A percentile compares a stretch with the other conserved stretches of the same genome.
Conservation (phyloP, 768 basidiomycete species). For the Mycena olivaceomarginata region DNA sequence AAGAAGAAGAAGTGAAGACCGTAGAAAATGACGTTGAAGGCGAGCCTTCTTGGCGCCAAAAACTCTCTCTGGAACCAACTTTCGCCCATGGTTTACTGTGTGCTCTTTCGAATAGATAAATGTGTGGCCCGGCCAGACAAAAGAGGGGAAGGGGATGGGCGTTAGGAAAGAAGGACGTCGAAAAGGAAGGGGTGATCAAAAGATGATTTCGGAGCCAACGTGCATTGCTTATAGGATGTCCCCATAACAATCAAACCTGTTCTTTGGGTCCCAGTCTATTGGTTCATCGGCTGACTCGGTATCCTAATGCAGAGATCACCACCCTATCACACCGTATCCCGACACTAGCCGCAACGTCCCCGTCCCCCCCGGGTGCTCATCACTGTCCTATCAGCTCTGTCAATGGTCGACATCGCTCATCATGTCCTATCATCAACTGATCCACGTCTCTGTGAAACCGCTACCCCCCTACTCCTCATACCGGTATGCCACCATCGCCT, state of each 20-base stretch:
- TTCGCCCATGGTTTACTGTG: slow-evolving; percentile 72
- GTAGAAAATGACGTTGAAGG: slow-evolving; percentile 89
- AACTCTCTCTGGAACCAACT: slow-evolving; percentile 86
- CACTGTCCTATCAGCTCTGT: no score
- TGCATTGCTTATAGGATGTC: slow-evolving; percentile 41
- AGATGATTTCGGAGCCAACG: slow-evolving; percentile 30
- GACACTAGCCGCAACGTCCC: no score
- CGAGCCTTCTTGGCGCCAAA: slow-evolving; percentile 75
- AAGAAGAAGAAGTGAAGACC: slow-evolving; percentile 85
- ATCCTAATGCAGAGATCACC: slow-evolving; percentile 1
- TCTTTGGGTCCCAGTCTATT: slow-evolving; percentile 19
- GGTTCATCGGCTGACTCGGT: slow-evolving; percentile 21
- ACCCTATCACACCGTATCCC: neutral
- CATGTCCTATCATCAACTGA: slow-evolving; percentile 28
- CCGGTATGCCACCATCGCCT: slow-evolving; percentile 98
- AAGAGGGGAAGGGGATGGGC: slow-evolving; percentile 46
- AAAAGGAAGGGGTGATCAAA: slow-evolving; percentile 39
- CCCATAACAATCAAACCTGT: slow-evolving; percentile 53
- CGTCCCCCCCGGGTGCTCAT: no score
- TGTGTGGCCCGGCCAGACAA: slow-evolving; percentile 75
- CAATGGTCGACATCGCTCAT: slow-evolving; percentile 2
- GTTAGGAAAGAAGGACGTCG: slow-evolving; percentile 50
- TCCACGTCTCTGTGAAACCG: slow-evolving; percentile 31
- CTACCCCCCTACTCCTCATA: slow-evolving; percentile 80
- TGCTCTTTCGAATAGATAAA: slow-evolving; percentile 50